Conservation (phyloP, 441 rosid genomes). For the Euphorbia celastroides region DNA sequence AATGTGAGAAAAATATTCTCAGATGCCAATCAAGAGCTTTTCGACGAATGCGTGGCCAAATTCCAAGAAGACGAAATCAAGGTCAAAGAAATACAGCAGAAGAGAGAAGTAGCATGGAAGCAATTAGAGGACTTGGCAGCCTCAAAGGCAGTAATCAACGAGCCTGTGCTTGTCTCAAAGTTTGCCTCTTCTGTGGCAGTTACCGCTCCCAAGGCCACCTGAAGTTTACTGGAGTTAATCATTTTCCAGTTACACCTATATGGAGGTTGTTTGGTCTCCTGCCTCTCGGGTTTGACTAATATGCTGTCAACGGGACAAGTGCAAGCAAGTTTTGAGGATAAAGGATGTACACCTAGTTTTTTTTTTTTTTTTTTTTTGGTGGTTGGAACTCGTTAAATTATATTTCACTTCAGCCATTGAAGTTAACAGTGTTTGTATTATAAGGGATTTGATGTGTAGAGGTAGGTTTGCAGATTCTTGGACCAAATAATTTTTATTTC, state of each 20-base stretch:
- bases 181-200: conserved; percentile 51
- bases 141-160: conserved; percentile 51
- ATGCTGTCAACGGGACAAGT: conserved; percentile 7
- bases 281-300: neutral
- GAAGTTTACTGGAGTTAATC: conserved; percentile 22
- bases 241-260: neutral
- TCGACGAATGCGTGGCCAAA: conserved; percentile 62
- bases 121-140: conserved; percentile 68
- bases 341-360: conserved; percentile 15
- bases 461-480: conserved; percentile 26
- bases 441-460: conserved; percentile 35
- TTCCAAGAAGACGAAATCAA: conserved; percentile 61
- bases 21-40: conserved; percentile 63
- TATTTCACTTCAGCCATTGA: conserved; percentile 16
- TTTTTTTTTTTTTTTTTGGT: too few relatives aligned
- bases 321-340: conserved; percentile 19
- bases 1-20: conserved; percentile 72
- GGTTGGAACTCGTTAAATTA: conserved; percentile 19
- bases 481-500: conserved; percentile 23
- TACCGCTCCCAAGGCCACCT: conserved; percentile 25
- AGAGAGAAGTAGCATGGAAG: conserved; percentile 66
- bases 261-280: conserved; percentile 18
- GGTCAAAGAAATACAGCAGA: conserved; percentile 42
- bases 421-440: conserved; percentile 49
- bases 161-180: conserved; percentile 55